Conservation (phyloP, 345 rosid genomes). For the Acer campestre region DNA sequence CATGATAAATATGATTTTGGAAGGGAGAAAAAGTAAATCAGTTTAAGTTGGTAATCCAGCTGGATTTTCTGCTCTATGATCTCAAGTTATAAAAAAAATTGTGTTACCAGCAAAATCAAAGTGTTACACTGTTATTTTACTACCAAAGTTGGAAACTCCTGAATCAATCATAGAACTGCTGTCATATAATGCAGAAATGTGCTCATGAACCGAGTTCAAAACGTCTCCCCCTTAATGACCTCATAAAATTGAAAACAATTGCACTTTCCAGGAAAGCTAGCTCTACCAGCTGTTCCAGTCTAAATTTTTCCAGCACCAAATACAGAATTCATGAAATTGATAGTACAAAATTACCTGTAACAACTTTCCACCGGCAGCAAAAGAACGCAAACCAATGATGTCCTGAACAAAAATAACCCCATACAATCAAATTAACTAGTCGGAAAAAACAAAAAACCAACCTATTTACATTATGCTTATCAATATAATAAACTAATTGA, state of each 20-base stretch:
- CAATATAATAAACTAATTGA: not conserved
- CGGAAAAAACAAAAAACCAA: not conserved
- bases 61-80: not conserved
- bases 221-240: not conserved
- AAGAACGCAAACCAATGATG: constrained; percentile 93
- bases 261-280: not conserved
- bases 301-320: not conserved
- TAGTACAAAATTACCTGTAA: constrained; percentile 65
- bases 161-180: not conserved
- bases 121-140: constrained; percentile 6
- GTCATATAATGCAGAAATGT: not conserved
- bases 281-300: not conserved
- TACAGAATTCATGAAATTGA: not conserved
- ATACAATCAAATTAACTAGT: constrained; percentile 18
- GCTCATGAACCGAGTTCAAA: not conserved
- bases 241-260: not conserved
- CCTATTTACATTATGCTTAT: not conserved
- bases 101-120: not conserved
- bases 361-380: constrained; percentile 99
- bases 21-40: not conserved
- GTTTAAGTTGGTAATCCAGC: not conserved
- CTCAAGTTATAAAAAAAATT: not conserved
- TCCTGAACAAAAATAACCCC: constrained; percentile 51
- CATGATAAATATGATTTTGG: too few species aligned
- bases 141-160: not conserved